Evolutionary conservation across 2,329 filamentous ascomycete species (phyloP), one percentile per base, ranked within the genome.

Genomic region (Apiospora koreana): DNA sequence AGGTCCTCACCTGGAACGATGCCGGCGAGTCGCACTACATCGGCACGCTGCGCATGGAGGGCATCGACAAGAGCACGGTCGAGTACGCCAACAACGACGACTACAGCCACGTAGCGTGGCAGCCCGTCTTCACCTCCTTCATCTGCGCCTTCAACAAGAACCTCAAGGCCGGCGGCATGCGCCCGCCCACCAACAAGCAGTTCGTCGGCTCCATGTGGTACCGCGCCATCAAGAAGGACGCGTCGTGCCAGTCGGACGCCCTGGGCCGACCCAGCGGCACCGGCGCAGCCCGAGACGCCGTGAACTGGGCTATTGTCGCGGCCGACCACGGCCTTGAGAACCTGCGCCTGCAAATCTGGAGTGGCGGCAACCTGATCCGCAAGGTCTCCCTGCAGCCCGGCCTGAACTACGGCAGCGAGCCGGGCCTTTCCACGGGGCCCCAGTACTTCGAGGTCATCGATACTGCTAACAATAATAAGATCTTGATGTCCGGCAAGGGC

Each of bases 171-270:
- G 65, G 71, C 38, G 69, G 72, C 41, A 76, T 78, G 74, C 71
- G 69, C 9, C 76, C 77, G 7, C 70, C 69, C 21, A 54, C 65
- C 45, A 73, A 72, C 23, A 48, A 58, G 2, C 69, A 68, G 7
- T 74, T 77, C 68, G 73, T 77, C n/a, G 80, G 79, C 25, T 74
- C 78, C 0, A 71, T 81, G 68, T 81, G 79, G 79, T 79, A 81
- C 73, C 77, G 77, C 54, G 70, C 72, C 45, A 70, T 75, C 1
- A 65, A 74, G 10, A 74, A 70, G 4, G 38, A 28, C 46, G 71
- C 72, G 46, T 68, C 62, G 43, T 62, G 54, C 54, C 8, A 38
- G 31, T 62, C 54, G 31, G 54, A 62, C 31, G 5, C 54, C 2
- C 71, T 72, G 21, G 75, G 74, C 38, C 68, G 70, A n/a, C 77